Percentiles rank a stretch among this genome's conserved stretches.
Conservation (phyloP, 1,284 basidiomycete genomes). For the Boletellus dicymbophilus region DNA sequence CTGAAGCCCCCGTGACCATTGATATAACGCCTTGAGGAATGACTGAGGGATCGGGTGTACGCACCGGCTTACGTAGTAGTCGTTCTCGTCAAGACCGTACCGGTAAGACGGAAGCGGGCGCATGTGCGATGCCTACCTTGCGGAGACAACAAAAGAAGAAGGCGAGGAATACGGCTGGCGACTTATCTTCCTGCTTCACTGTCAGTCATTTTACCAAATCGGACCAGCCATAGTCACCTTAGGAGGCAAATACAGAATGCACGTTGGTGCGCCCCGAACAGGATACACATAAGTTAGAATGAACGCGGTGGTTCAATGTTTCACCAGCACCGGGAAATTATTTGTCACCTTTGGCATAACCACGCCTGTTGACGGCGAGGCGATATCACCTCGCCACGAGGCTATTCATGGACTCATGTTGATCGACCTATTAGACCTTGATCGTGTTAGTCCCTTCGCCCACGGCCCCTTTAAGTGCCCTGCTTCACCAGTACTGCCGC, state of each 20-base stretch:
- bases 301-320: neutral
- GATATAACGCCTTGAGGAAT: too few relatives aligned
- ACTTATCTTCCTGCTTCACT: neutral
- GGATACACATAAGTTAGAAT: too few relatives aligned
- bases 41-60: too few relatives aligned
- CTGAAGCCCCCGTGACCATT: too few relatives aligned
- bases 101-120: too few relatives aligned
- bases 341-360: conserved; percentile 10
- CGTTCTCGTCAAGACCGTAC: too few relatives aligned
- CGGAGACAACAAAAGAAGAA: too few relatives aligned
- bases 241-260: neutral
- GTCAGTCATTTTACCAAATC: conserved; percentile 1
- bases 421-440: conserved; percentile 1
- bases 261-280: neutral
- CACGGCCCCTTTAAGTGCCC: neutral
- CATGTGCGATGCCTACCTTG: too few relatives aligned
- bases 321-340: conserved; percentile 4
- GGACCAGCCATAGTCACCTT: too few relatives aligned
- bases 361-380: conserved; percentile 7
- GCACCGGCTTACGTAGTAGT: too few relatives aligned
- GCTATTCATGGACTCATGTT: neutral
- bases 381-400: conserved; percentile 10
- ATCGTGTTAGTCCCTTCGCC: neutral
- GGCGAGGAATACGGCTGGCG: too few relatives aligned
- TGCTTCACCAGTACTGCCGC: too few relatives aligned